Evolutionary conservation across 2,329 filamentous ascomycete species (phyloP).

Genomic region (Colletotrichum theobromicola): DNA sequence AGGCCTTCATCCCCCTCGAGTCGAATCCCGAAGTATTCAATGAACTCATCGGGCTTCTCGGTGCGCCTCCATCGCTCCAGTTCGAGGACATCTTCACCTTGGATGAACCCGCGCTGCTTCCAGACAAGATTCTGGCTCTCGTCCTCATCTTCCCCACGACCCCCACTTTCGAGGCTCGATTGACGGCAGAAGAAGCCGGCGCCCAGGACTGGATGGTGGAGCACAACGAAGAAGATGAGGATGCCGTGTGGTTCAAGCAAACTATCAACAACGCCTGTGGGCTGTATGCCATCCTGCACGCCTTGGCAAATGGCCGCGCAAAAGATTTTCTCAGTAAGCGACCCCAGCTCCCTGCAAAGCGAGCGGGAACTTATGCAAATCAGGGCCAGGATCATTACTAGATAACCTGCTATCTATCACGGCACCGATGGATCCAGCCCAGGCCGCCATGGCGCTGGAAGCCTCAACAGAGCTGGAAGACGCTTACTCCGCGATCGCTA

Average conservation of each 20-base stretch:
- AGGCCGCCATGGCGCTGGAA: conserved; percentile 67
- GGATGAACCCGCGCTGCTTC: conserved; percentile 70
- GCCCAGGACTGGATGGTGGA: conserved; percentile 17
- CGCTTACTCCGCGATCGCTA: conserved; percentile 67
- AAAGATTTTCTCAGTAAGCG: conserved; percentile 37
- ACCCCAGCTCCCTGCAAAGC: neutral
- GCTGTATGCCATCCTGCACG: conserved; percentile 70
- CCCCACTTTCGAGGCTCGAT: conserved; percentile 62
- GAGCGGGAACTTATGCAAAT: neutral
- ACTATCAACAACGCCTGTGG: conserved; percentile 77
- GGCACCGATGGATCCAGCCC: conserved; percentile 58
- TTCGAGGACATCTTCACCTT: conserved; percentile 76
- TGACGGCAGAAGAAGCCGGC: conserved; percentile 33
- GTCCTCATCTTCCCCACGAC: conserved; percentile 73
- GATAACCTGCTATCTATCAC: conserved; percentile 67
- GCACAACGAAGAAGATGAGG: conserved; percentile 53
- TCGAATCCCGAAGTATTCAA: conserved; percentile 72
- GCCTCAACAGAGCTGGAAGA: conserved; percentile 67
- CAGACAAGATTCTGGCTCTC: conserved; percentile 61
- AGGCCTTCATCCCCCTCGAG: conserved; percentile 35
- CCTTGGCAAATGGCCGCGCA: conserved; percentile 60
- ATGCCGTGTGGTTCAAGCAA: conserved; percentile 76
- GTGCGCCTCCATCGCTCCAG: conserved; percentile 59
- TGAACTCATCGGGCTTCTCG: conserved; percentile 66
- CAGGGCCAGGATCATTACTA: conserved; percentile 21